A percentile compares a stretch with the other conserved stretches of the same genome.
Conservation (phyloP, 352 stramenopile genomes). For the Bremia lactucae region DNA sequence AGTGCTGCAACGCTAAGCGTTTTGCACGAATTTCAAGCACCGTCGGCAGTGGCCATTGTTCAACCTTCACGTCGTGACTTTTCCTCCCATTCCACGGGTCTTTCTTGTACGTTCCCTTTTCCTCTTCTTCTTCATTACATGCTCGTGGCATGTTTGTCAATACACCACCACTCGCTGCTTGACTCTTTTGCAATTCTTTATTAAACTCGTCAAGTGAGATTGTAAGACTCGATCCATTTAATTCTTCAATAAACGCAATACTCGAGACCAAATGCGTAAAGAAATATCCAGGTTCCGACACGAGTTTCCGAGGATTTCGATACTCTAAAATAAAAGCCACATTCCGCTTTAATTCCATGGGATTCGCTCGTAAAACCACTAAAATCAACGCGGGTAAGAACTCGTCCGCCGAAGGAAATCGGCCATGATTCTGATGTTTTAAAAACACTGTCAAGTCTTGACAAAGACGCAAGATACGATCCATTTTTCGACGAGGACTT, state of each 20-base stretch:
- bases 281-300: constrained; percentile 88
- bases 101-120: constrained; percentile 4
- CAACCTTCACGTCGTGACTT: too few species aligned
- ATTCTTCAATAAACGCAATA: constrained; percentile 68
- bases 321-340: constrained; percentile 85
- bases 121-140: constrained; percentile 15
- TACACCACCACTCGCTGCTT: constrained; percentile 13
- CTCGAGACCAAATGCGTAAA: constrained; percentile 86
- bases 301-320: constrained; percentile 46
- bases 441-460: constrained; percentile 64
- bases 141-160: constrained; percentile 4
- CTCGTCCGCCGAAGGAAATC: constrained; percentile 83
- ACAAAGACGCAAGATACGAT: constrained; percentile 64
- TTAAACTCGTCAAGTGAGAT: constrained; percentile 73
- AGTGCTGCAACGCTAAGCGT: too few species aligned
- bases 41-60: constrained; percentile 14
- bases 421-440: constrained; percentile 25
- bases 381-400: constrained; percentile 89
- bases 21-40: constrained; percentile 35
- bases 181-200: constrained; percentile 31
- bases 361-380: constrained; percentile 80
- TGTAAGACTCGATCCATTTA: constrained; percentile 56
- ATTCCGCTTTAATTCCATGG: constrained; percentile 70
- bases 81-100: constrained; percentile 1
- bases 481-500: constrained; percentile 81